phyloP scores from a whole-genome alignment of 2,329 filamentous ascomycete genomes.

The Sporothrix sp. region DNA sequence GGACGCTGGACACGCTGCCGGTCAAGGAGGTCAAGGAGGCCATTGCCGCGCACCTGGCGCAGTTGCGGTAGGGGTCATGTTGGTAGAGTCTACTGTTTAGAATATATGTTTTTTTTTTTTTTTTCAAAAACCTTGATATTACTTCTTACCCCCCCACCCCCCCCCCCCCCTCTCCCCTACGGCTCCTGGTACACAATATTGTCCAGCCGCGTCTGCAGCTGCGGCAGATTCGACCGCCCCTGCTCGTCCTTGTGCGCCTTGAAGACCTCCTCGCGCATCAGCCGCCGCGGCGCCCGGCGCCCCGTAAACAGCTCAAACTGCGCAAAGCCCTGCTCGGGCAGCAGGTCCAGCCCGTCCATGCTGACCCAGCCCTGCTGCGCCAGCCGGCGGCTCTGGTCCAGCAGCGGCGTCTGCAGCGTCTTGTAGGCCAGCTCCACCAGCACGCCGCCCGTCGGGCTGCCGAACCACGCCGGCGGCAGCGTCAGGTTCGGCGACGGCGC shows the following conservation, averaged over 20 bases:
- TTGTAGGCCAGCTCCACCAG: constrained; percentile 65
- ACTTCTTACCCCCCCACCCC: neutral
- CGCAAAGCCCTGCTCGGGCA: constrained; percentile 65
- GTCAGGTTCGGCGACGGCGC: constrained; percentile 56
- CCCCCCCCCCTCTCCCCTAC: constrained; percentile 15
- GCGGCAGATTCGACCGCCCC: constrained; percentile 15
- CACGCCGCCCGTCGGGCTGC: constrained; percentile 61
- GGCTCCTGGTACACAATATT: constrained; percentile 33
- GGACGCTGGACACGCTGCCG: constrained; percentile 46
- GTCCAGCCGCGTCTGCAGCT: constrained; percentile 32
- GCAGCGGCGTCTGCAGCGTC: constrained; percentile 56
- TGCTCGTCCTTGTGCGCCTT: constrained; percentile 33
- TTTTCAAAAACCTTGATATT: neutral
- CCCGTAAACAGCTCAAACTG: constrained; percentile 71
- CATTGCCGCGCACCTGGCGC: constrained; percentile 34
- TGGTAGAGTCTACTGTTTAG: too few species aligned
- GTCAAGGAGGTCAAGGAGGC: constrained; percentile 48
- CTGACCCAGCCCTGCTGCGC: constrained; percentile 55
- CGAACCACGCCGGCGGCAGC: constrained; percentile 58
- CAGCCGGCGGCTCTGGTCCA: constrained; percentile 50
- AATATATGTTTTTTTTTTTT: neutral
- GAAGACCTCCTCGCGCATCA: constrained; percentile 54
- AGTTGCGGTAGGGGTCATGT: too few species aligned
- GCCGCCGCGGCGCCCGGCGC: constrained; percentile 54
- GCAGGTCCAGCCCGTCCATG: constrained; percentile 60